Base-by-base conservation (phyloP, 2,329 filamentous ascomycete species). In the Aureobasidium sp. region DNA sequence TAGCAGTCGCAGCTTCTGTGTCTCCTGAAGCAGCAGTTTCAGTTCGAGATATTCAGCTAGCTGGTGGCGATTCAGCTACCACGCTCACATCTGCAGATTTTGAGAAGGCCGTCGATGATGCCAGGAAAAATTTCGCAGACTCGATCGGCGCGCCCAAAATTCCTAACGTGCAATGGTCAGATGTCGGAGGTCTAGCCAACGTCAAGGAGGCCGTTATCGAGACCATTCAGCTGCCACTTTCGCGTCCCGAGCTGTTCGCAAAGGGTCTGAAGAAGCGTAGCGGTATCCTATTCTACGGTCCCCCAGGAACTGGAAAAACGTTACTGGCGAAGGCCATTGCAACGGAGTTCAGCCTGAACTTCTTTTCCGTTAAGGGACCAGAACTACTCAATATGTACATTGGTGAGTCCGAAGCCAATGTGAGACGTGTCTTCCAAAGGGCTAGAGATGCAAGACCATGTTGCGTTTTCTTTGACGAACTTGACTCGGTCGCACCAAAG, bases 211-310 rank as follows among this genome's bases (percentile, higher is more conserved):
- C 93, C n/a, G 88, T 97, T 59, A 90, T 91, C 73, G 94, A 97
- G 74, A 97, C 94, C 0, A 97, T 97, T 60, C 93, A 97, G 73
- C 81, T 97, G 39, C 94, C 93, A 0, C 83, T 97, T 1, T 90
- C 96, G 65, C 83, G 92, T 10, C 93, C 93, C 0, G 94, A 97
- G 73, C 82, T 97, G 1, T 97, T 97, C 70, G 92, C 92, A 36
- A 95, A 93, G 78, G 94, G 93, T 55, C 94, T 97, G 88, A 97
- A 97, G 82, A 97, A 97, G 79, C 87, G 93, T 46, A 96, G 90
- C 26, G 91, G 91, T 68, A 96, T 96, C 67, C 76, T 96, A 27
- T 96, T 96, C 76, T 96, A 96, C 70, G 91, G 91, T 0, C 91
- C 91, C 0, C 91, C 91, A 0, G 91, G 91, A 65, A 96, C 91